Percentiles rank a stretch among this genome's conserved stretches.
phyloP scores from a whole-genome alignment of 306 rosid species.

The Lagenaria siceraria region DNA sequence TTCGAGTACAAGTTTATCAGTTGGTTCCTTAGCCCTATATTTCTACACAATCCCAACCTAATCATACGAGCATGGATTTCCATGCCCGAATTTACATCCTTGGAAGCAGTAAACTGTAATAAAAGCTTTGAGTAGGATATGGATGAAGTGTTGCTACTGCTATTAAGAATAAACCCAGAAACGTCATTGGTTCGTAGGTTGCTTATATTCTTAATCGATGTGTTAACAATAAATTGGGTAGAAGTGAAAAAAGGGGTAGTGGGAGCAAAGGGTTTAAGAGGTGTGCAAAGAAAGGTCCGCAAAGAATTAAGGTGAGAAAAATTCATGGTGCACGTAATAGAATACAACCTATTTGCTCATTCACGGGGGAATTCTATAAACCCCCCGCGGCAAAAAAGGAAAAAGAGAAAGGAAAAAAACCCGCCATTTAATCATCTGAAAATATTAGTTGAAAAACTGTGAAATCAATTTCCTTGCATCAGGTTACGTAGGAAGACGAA shows the following conservation, averaged over 20 bases:
- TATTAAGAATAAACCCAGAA: background rate
- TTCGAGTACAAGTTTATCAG: constrained; percentile 38
- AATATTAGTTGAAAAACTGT: background rate
- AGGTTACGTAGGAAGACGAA: background rate
- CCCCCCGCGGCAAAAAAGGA: background rate
- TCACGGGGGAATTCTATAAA: background rate
- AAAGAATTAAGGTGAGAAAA: constrained; percentile 14
- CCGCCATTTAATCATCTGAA: background rate
- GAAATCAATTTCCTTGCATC: background rate
- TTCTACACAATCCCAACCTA: constrained; percentile 38
- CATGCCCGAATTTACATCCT: constrained; percentile 35
- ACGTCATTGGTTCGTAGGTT: constrained; percentile 5
- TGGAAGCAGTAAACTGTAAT: constrained; percentile 45
- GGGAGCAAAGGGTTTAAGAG: constrained; percentile 14
- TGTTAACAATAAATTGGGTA: constrained; percentile 1
- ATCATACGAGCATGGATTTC: constrained; percentile 57
- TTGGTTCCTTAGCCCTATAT: constrained; percentile 31
- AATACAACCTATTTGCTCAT: constrained; percentile 16
- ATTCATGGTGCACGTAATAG: constrained; percentile 18
- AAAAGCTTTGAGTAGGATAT: constrained; percentile 30
- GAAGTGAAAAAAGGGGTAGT: constrained; percentile 5
- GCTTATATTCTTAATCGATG: background rate
- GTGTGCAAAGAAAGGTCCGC: constrained; percentile 16
- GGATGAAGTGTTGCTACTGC: constrained; percentile 5
- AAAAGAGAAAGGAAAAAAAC: background rate